These are phyloP conservation scores for Pseudozyma hubeiensis DNA, from an alignment of 1,284 basidiomycete genomes.

Conservation along the genomic window DNA sequence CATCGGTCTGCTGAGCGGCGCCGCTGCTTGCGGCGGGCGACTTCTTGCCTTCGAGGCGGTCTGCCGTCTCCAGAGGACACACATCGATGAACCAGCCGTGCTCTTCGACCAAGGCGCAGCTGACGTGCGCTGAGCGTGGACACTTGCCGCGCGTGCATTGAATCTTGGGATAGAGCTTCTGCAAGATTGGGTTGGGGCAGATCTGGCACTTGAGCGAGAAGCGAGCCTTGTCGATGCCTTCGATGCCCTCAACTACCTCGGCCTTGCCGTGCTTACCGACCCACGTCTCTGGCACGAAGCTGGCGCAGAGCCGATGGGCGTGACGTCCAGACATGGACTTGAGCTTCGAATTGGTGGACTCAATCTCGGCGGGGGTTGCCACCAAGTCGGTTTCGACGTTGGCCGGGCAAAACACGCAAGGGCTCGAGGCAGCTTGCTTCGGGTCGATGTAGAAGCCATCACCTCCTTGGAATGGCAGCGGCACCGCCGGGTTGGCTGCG, in stretches of 20 bases:
- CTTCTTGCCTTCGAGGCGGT: conserved; percentile 58
- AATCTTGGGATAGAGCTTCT: conserved; percentile 86
- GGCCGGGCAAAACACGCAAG: conserved; percentile 69
- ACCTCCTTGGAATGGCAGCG: conserved; percentile 36
- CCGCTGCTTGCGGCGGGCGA: conserved; percentile 1
- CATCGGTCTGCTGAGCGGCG: conserved; percentile 3
- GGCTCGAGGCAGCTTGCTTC: conserved; percentile 21
- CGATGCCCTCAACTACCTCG: conserved; percentile 58
- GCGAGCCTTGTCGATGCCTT: conserved; percentile 57
- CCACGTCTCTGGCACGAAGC: conserved; percentile 65
- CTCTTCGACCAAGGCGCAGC: conserved; percentile 76
- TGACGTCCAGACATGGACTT: conserved; percentile 33
- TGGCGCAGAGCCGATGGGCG: conserved; percentile 67
- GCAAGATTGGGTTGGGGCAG: conserved; percentile 78
- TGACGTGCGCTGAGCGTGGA: conserved; percentile 90
- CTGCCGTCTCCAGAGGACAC: conserved; percentile 48
- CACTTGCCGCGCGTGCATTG: conserved; percentile 95
- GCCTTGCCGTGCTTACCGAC: conserved; percentile 47
- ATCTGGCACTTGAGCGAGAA: conserved; percentile 78
- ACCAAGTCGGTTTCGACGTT: conserved; percentile 51
- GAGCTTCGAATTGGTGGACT: conserved; percentile 29
- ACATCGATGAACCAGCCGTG: conserved; percentile 65
- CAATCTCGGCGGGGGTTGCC: conserved; percentile 34
- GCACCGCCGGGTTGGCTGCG: conserved; percentile 16
- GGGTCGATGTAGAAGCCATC: conserved; percentile 41